Conservation (phyloP, 2,329 filamentous ascomycete species). For the Phialophora tarda region DNA sequence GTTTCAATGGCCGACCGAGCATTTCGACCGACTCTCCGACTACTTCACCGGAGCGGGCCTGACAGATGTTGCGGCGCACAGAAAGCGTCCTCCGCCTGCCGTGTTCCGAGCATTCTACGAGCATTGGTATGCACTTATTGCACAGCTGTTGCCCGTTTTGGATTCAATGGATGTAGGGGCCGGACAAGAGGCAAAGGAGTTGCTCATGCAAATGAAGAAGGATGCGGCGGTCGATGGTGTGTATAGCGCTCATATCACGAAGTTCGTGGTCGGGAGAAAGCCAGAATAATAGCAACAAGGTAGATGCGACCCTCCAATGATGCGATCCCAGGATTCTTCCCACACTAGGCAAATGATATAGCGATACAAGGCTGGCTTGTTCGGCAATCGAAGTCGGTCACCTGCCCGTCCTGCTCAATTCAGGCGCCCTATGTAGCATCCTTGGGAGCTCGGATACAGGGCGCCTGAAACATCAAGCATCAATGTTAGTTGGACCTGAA, state of each 20-base stretch:
- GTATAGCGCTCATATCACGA: slow-evolving; percentile 26
- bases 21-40: slow-evolving; percentile 16
- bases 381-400: neutral
- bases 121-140: slow-evolving; percentile 24
- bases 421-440: neutral
- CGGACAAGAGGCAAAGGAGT: slow-evolving; percentile 12
- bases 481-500: neutral
- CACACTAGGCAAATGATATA: neutral
- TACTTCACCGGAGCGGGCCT: slow-evolving; percentile 20
- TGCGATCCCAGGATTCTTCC: neutral
- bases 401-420: neutral
- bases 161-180: slow-evolving; percentile 19
- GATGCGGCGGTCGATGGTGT: slow-evolving; percentile 17
- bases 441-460: neutral
- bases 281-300: neutral
- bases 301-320: neutral
- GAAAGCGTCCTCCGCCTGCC: slow-evolving; percentile 16
- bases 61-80: slow-evolving; percentile 11
- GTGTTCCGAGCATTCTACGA: slow-evolving; percentile 23
- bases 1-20: slow-evolving; percentile 18
- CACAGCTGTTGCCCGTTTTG: slow-evolving; percentile 17
- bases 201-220: slow-evolving; percentile 22
- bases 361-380: neutral
- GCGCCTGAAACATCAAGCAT: slow-evolving; percentile 4
- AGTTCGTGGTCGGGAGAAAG: slow-evolving; percentile 17